A percentile compares a stretch with the other conserved stretches of the same genome.
phyloP scores from a whole-genome alignment of 179 eudicot species.

The Nepenthes alata region DNA sequence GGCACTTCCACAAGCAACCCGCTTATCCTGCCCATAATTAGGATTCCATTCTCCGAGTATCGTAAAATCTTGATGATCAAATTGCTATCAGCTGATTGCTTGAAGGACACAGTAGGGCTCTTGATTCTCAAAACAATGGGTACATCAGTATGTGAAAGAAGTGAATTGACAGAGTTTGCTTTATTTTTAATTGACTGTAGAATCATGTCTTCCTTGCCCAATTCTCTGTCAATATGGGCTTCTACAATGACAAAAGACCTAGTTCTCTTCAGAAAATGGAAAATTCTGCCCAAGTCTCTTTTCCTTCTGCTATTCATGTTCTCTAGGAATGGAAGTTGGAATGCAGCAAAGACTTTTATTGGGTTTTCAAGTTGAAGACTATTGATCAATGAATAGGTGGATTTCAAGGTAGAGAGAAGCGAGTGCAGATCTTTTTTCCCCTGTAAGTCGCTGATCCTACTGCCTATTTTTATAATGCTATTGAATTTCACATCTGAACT shows the following conservation, averaged over 20 bases:
- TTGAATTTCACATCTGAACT: constrained; percentile 7
- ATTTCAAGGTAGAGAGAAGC: constrained; percentile 14
- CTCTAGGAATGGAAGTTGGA: constrained; percentile 11
- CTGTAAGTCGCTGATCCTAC: neutral
- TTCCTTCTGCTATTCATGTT: constrained; percentile 6
- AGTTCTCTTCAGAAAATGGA: constrained; percentile 5
- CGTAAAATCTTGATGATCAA: neutral
- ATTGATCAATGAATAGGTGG: constrained; percentile 8
- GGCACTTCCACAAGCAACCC: constrained; percentile 9
- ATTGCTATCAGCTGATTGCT: constrained; percentile 7
- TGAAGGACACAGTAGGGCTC: constrained; percentile 4
- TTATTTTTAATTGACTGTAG: constrained; percentile 5
- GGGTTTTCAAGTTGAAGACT: constrained; percentile 5
- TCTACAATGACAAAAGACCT: constrained; percentile 14
- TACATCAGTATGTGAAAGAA: constrained; percentile 7
- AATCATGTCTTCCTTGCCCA: constrained; percentile 4
- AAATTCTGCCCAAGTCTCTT: constrained; percentile 6
- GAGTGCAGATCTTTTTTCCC: constrained; percentile 1
- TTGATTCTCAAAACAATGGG: constrained; percentile 11
- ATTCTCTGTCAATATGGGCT: constrained; percentile 8
- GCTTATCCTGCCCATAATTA: neutral
- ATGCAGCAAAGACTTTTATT: constrained; percentile 6
- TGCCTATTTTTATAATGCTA: constrained; percentile 6
- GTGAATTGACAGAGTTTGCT: constrained; percentile 2
- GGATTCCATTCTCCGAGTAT: neutral